Evolutionary conservation across 331 rosid genomes (phyloP).

Genomic region (Quercus lobata): DNA sequence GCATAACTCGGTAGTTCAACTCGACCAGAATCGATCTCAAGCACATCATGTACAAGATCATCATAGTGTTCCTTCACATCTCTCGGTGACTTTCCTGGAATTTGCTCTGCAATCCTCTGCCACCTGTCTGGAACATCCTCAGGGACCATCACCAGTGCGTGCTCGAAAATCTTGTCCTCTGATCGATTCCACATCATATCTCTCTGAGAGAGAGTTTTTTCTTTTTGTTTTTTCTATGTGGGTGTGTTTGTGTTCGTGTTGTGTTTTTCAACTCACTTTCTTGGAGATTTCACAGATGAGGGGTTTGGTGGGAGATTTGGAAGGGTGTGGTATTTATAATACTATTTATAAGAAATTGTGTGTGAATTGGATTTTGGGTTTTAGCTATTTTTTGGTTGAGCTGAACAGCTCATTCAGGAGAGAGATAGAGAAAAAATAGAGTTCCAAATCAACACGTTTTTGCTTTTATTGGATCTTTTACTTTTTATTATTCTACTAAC

Average conservation of each 20-base stretch:
- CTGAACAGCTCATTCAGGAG: slow-evolving; percentile 11
- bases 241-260: background rate
- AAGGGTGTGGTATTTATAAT: background rate
- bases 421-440: background rate
- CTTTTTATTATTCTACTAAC: background rate
- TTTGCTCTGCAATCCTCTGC: slow-evolving; percentile 54
- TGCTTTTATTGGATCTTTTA: slow-evolving; percentile 32
- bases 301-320: slow-evolving; percentile 39
- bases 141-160: slow-evolving; percentile 52
- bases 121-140: slow-evolving; percentile 67
- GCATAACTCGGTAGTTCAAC: slow-evolving; percentile 62
- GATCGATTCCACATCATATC: slow-evolving; percentile 65
- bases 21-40: slow-evolving; percentile 75
- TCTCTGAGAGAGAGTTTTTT: background rate
- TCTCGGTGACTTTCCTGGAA: slow-evolving; percentile 54
- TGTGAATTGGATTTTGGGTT: slow-evolving; percentile 6
- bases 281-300: slow-evolving; percentile 41
- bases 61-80: slow-evolving; percentile 63
- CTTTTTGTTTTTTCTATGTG: background rate
- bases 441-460: slow-evolving; percentile 73
- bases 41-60: slow-evolving; percentile 63
- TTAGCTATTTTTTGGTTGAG: slow-evolving; percentile 25
- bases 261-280: slow-evolving; percentile 29
- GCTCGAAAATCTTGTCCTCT: slow-evolving; percentile 79
- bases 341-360: background rate